These are phyloP conservation scores for Calonectria montana DNA, from an alignment of 2,329 filamentous ascomycete genomes.

Conservation along the genomic window DNA sequence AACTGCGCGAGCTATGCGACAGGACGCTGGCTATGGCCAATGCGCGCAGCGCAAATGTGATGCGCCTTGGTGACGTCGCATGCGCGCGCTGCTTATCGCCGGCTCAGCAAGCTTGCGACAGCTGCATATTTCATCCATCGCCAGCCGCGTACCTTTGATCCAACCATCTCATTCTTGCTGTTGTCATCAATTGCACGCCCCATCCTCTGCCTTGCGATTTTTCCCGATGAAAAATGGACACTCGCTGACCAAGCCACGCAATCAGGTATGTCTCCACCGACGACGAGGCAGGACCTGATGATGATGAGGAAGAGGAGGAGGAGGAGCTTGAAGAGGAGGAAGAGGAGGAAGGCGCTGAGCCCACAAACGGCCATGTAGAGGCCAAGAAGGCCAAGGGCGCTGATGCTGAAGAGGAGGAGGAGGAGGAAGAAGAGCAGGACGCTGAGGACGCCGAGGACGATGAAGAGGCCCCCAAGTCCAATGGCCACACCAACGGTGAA, in stretches of 20 bases:
- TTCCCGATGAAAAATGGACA: constrained; percentile 10
- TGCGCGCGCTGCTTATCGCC: constrained; percentile 19
- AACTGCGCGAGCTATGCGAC: constrained; percentile 28
- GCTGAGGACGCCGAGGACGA: constrained; percentile 41
- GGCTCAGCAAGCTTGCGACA: background rate
- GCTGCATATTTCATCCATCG: background rate
- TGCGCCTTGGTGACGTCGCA: constrained; percentile 33
- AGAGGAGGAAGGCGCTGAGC: constrained; percentile 46
- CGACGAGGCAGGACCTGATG: constrained; percentile 49
- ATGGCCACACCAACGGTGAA: constrained; percentile 40
- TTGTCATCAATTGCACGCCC: background rate
- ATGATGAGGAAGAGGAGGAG: constrained; percentile 51
- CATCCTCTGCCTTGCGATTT: background rate
- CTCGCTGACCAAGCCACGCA: constrained; percentile 26
- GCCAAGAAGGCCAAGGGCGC: constrained; percentile 41
- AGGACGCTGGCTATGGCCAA: constrained; percentile 23
- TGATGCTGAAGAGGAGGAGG: constrained; percentile 50
- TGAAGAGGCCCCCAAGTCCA: constrained; percentile 40
- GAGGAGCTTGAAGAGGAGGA: constrained; percentile 47
- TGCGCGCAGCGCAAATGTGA: constrained; percentile 29
- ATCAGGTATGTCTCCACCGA: constrained; percentile 51
- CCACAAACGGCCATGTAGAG: constrained; percentile 30
- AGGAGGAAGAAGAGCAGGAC: constrained; percentile 42
- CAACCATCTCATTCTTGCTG: background rate
- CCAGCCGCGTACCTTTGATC: background rate